Evolutionary conservation across 2,329 filamentous ascomycete genomes (phyloP), one percentile per base, ranked within the genome.

Genomic region (Sphaerostilbella broomeana): DNA sequence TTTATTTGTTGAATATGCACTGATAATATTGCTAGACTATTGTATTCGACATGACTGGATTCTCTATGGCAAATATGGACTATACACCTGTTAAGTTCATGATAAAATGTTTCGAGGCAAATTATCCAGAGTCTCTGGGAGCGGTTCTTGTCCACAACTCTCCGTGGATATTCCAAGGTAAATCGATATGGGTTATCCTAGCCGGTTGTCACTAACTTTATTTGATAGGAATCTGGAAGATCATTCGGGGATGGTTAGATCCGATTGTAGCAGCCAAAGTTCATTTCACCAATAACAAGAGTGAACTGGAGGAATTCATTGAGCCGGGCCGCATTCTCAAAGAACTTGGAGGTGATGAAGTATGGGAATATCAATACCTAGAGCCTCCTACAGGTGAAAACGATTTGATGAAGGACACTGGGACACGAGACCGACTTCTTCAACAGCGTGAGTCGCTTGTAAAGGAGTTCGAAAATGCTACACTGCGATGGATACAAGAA

Each of bases 61-160:
- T 97, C 61, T 85, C 84, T 13, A 73, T 97, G 67, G 83, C 89
- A 12, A 98, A 98, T 63, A 97, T 98, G 92, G 92, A 98, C 61
- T 97, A 97, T 60, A 78, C 85, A 0, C 90, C 92, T 1, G 86
- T 98, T 42, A 98, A 95, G 57, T 98, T 97, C 66, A 95, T 98
- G 84, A 95, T 98, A 63, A 94, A 95, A 63, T 95, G 89, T 62
- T 98, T 98, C 57, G 92, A 98, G 67, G 92, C 92, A 44, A 97
- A 98, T 60, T 98, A 97, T 53, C 92, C 92, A 1, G 92, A 98
- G 62, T 90, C 80, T 33, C 73, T 98, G 1, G 92, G 90, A 19
- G 75, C 84, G 2, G 86, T 97, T 3, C 75, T 97, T 31, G 86
- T 98, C 25, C 92, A 98, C 70, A 95, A 95, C 61, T 81, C 92